Base-by-base conservation (phyloP, 2,329 filamentous ascomycete species). In the Fusarium subglutinans region DNA sequence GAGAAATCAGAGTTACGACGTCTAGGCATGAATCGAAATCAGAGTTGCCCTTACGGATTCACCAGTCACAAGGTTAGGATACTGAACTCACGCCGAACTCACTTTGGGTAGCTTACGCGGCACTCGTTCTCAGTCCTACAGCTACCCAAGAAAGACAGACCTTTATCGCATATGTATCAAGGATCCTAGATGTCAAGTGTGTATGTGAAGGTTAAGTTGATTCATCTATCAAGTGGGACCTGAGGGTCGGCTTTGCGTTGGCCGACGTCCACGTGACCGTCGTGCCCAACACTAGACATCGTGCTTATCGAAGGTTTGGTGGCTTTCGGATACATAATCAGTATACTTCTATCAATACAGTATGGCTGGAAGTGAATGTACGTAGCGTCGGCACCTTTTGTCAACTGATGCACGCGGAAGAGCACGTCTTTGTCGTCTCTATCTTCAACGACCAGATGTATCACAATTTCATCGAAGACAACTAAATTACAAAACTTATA, bases 401-500 rank as follows among this genome's bases (percentile, higher is more conserved):
- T 28, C 18, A 47, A 47, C 18, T 22, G 4, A 47, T 5, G 3
- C 12, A 28, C 8, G 6, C 7, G 8, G 8, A 15, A 6, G 6
- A 1, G 8, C 6, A 47, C 3, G 4, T 11, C 24, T 22, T 28
- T 15, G 1, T 26, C 3, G 6, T 8, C 24, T 22, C 4, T 15
- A 15, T 3, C 8, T 4, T 28, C 18, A 22, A 8, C 3, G 26
- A 5, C 4, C 0, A 2, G 8, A 47, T 26, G 0, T 15, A 22
- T 28, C 13, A 47, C 18, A 2, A 15, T 1, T 47, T 14, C 4
- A 14, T 13, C 0, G 24, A 22, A 8, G 6, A 0, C 6, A 11
- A 3, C 0, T 0, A 22, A 0, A 22, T 47, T 47, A 22, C 26
- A 28, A 28, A 4, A 28, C 6, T 28, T 9, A 14, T 11, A 11